Base-by-base conservation (phyloP, 352 stramenopile species). In the Globisporangium acanthophoron region DNA sequence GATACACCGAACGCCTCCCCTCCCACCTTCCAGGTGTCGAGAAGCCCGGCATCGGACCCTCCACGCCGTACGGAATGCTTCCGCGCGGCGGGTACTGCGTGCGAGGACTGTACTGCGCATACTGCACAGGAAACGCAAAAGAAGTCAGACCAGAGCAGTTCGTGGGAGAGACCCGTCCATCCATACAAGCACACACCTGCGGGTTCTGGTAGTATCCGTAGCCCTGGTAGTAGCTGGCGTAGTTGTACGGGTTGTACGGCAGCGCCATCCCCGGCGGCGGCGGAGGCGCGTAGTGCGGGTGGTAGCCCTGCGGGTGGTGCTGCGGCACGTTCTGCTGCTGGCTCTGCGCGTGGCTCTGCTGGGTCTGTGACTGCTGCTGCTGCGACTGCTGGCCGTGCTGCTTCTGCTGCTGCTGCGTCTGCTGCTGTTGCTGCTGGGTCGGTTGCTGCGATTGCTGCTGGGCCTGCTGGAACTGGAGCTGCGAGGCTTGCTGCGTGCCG, bases 201-300 rank as follows among this genome's bases (percentile, higher is more conserved):
- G 82, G 85, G 69, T 91, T 94, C 63, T 92, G 83, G 68, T 93
- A 94, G 68, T 94, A 94, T 35, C 80, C 79, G 62, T 93, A 94
- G 59, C 80, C 79, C 62, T 92, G 85, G 69, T 92, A 94, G 70
- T 93, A 91, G 41, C 67, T 80, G 39, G 67, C 73, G 63, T 94
- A 94, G 65, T 90, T 94, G 74, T 94, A 94, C 54, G 85, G 85
- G 69, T 94, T 92, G 80, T 92, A 94, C 8, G 78, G 79, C 70
- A 94, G 69, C 20, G 85, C 81, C 85, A 94, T 94, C 29, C 85
- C 85, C 27, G 85, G 85, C 31, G 85, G 85, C n/a, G 85, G 85
- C 37, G 82, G 85, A 27, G 85, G 85, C 18, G 81, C 79, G 53
- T 91, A 94, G 67, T 94, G 78, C 24, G 76, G 76, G 62, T 86